Base-by-base conservation (phyloP, 257 asterid genomes). In the Fraxinus pennsylvanica region DNA sequence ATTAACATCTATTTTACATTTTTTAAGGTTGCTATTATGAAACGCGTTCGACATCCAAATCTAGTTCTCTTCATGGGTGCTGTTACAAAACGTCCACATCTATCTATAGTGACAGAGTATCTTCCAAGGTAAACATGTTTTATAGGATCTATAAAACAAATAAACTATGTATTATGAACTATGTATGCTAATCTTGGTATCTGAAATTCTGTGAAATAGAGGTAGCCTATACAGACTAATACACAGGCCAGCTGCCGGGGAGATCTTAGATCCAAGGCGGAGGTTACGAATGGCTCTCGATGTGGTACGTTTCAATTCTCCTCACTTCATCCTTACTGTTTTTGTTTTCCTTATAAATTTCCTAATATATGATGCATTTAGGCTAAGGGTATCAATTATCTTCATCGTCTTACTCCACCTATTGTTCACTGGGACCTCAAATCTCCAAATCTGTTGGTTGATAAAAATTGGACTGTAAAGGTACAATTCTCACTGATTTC, bases 61-160 rank as follows among this genome's bases (percentile, higher is more conserved):
- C 91, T 96, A 30, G 99, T 93, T 84, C 89, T 96, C 71, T 96
- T 96, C 86, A 96, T 96, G 99, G 99, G 99, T 35, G 98, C 98
- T 71, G 97, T 96, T 63, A 93, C 97, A n/a, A 87, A 89, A 76
- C 94, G 92, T 35, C 97, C 99, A 13, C 94, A 92, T 82, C 88
- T 96, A 61, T 96, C 99, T 6, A 96, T 96, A 54, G 99, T 96
- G 74, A 96, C 98, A 29, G 99, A 96, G 80, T 96, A 93, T 87
- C 87, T 96, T 70, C 96, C 99, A 33, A 92, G 99, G 99, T 93
- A 77, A 63, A 9, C 79, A 10, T 29, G 41, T 50, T 72, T 39
- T 27, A 27, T 27, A 30, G 61, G 69, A 39, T 52, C 9, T 66
- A 35, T 45, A 50, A 78, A 74, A 59, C 43, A 17, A 72, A 45